These are phyloP conservation scores for Pezicula rhizophila DNA, from an alignment of 2,329 filamentous ascomycete species.

Conservation along the genomic window DNA sequence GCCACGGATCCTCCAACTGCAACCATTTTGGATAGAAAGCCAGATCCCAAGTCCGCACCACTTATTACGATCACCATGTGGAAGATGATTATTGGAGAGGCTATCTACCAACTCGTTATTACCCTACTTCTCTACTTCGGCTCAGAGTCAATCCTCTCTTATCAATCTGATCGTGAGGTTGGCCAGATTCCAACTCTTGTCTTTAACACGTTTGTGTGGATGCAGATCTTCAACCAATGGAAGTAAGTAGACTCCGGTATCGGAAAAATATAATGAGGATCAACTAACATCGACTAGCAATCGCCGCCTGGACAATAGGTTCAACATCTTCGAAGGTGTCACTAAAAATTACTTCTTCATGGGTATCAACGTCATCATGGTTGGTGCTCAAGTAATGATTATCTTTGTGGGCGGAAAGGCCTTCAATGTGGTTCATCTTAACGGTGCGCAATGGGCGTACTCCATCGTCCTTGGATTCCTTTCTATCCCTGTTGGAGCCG, in stretches of 20 bases:
- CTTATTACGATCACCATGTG: slow-evolving; percentile 90
- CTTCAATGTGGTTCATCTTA: slow-evolving; percentile 60
- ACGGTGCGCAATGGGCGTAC: slow-evolving; percentile 76
- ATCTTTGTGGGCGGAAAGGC: slow-evolving; percentile 78
- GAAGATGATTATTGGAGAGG: slow-evolving; percentile 98
- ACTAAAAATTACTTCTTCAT: slow-evolving; percentile 84
- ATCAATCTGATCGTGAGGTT: slow-evolving; percentile 39
- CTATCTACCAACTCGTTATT: slow-evolving; percentile 76
- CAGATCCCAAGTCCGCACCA: slow-evolving; percentile 66
- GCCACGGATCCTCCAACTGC: slow-evolving; percentile 68
- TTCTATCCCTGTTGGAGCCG: slow-evolving; percentile 78
- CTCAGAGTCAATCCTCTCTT: slow-evolving; percentile 52
- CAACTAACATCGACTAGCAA: slow-evolving; percentile 48
- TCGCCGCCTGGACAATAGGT: slow-evolving; percentile 85
- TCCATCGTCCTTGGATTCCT: slow-evolving; percentile 77
- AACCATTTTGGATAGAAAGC: slow-evolving; percentile 65
- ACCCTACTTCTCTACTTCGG: slow-evolving; percentile 82
- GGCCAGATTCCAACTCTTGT: slow-evolving; percentile 70
- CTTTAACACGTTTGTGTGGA: slow-evolving; percentile 99
- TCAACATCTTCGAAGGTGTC: slow-evolving; percentile 93
- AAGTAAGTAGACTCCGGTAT: slow-evolving; percentile 54
- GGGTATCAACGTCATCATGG: slow-evolving; percentile 78
- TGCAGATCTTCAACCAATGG: slow-evolving; percentile 98
- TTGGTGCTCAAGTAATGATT: slow-evolving; percentile 83
- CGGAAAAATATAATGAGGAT: background rate